Conservation (phyloP, 2,329 filamentous ascomycete species). For the Xylaria multiplex region DNA sequence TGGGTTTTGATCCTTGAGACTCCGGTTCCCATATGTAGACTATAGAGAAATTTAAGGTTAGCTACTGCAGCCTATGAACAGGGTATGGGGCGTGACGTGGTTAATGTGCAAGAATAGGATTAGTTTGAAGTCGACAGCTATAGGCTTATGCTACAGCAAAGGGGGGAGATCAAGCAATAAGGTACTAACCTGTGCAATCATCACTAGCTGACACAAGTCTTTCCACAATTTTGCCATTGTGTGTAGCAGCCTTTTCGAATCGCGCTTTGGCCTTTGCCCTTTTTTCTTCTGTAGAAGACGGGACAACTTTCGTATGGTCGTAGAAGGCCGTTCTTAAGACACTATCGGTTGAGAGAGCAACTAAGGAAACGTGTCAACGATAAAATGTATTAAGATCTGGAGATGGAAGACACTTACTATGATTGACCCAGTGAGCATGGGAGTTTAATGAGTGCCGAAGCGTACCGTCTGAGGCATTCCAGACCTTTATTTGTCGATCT, state of each 20-base stretch:
- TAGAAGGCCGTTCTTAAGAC: slow-evolving; percentile 86
- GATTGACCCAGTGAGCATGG: slow-evolving; percentile 96
- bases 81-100: background rate
- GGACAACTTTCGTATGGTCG: slow-evolving; percentile 79
- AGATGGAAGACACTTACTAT: slow-evolving; percentile 54
- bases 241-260: slow-evolving; percentile 84
- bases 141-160: background rate
- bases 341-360: slow-evolving; percentile 93
- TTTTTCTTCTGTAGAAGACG: slow-evolving; percentile 75
- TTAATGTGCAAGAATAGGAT: background rate
- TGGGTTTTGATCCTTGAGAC: slow-evolving; percentile 77
- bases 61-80: background rate
- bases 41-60: slow-evolving; percentile 13
- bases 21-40: slow-evolving; percentile 95
- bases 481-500: slow-evolving; percentile 78
- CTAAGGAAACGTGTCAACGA: slow-evolving; percentile 16
- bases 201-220: slow-evolving; percentile 90
- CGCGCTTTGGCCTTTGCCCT: slow-evolving; percentile 79
- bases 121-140: background rate
- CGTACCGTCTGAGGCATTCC: slow-evolving; percentile 82
- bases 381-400: background rate
- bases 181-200: slow-evolving; percentile 58
- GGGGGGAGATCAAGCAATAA: background rate
- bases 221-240: slow-evolving; percentile 81
- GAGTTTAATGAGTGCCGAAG: slow-evolving; percentile 80